Evolutionary conservation across 1,139 yeast genomes (phyloP).

Genomic region (Ogataea hybrid): DNA sequence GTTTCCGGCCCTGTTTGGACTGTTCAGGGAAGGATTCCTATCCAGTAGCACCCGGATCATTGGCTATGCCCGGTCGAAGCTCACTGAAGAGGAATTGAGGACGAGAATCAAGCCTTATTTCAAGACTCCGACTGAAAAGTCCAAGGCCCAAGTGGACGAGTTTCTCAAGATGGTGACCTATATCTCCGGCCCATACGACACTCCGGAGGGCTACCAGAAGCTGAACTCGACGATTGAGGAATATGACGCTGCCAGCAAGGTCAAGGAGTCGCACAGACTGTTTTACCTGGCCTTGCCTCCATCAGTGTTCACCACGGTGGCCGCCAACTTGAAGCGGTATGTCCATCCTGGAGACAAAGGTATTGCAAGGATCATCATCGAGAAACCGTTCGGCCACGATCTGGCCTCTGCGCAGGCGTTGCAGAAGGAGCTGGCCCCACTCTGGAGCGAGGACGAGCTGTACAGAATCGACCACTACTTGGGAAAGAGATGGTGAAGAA

Average conservation of each 20-base stretch:
- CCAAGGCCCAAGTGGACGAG: constrained; percentile 48
- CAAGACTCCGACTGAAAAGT: constrained; percentile 48
- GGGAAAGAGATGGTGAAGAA: constrained; percentile 97
- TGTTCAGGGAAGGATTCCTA: constrained; percentile 74
- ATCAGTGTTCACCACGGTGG: constrained; percentile 80
- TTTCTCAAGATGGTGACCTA: constrained; percentile 68
- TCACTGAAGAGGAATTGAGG: constrained; percentile 65
- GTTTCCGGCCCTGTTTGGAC: constrained; percentile 75
- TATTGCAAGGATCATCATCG: constrained; percentile 79
- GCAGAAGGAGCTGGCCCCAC: constrained; percentile 75
- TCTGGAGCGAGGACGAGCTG: constrained; percentile 87
- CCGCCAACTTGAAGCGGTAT: constrained; percentile 64
- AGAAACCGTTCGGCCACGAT: constrained; percentile 97
- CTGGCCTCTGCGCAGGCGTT: constrained; percentile 72
- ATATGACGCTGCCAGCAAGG: constrained; percentile 51
- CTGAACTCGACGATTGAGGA: constrained; percentile 55
- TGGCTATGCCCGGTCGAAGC: constrained; percentile 88
- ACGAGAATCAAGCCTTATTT: constrained; percentile 64
- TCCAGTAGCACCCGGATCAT: constrained; percentile 70
- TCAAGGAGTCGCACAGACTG: constrained; percentile 62
- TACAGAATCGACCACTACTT: constrained; percentile 96
- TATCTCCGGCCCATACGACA: constrained; percentile 76
- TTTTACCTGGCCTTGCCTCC: constrained; percentile 97
- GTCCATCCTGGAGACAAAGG: constrained; percentile 67
- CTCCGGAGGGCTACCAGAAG: constrained; percentile 64